Evolutionary conservation across 2,329 filamentous ascomycete genomes (phyloP).

Genomic region (Colletotrichum tropicicola): DNA sequence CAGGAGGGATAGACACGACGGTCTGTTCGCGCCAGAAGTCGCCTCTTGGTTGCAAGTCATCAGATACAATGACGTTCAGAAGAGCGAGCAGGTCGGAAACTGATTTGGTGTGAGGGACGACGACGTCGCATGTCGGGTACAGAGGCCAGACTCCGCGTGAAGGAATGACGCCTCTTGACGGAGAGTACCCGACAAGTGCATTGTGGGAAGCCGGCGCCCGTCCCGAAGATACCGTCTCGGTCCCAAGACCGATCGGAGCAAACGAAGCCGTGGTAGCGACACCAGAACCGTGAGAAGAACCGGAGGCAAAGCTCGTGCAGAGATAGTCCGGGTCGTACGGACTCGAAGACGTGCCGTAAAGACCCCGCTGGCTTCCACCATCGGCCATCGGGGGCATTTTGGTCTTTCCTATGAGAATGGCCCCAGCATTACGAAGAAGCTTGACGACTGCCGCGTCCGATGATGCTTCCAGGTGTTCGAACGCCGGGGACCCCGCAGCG

Average conservation of each 20-base stretch:
- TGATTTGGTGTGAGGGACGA: constrained; percentile 58
- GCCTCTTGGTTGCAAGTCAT: constrained; percentile 44
- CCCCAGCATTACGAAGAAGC: constrained; percentile 56
- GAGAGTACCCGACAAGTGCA: constrained; percentile 59
- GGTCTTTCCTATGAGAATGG: constrained; percentile 61
- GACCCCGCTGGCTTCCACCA: constrained; percentile 62
- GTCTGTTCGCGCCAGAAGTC: constrained; percentile 66
- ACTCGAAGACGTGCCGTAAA: constrained; percentile 60
- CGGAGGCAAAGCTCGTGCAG: constrained; percentile 60
- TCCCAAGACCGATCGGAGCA: constrained; percentile 58
- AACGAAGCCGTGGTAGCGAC: constrained; percentile 57
- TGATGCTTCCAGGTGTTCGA: constrained; percentile 56
- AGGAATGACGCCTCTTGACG: constrained; percentile 57
- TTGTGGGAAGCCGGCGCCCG: constrained; percentile 62
- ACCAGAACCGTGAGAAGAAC: constrained; percentile 62
- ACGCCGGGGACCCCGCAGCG: constrained; percentile 63
- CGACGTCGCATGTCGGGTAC: constrained; percentile 61
- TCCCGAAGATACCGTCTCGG: constrained; percentile 62
- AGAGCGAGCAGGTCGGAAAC: constrained; percentile 49
- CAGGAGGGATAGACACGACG: constrained; percentile 49
- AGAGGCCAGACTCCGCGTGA: constrained; percentile 60
- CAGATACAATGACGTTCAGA: constrained; percentile 54
- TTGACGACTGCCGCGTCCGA: constrained; percentile 61
- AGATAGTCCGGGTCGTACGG: constrained; percentile 61
- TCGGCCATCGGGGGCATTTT: constrained; percentile 67